Conservation (phyloP, 805 yeast genomes). For the Diddensiella transvaalensis region DNA sequence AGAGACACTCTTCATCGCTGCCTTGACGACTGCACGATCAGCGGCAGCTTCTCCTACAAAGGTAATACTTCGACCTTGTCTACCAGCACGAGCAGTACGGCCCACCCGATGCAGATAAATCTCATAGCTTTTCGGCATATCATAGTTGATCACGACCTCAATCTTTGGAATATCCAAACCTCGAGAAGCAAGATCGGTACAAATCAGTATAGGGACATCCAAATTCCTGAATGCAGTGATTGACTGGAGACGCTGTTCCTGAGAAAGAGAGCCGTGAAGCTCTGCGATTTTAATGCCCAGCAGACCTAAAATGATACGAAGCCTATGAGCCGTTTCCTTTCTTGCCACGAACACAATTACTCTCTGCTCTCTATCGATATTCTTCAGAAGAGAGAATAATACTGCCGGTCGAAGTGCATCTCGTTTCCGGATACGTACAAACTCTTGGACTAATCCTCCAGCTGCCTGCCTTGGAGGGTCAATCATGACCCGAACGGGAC, state of each 20-base stretch:
- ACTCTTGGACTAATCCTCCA: conserved; percentile 84
- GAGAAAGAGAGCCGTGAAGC: conserved; percentile 73
- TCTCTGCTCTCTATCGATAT: conserved; percentile 66
- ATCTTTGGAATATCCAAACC: conserved; percentile 99
- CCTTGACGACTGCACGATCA: conserved; percentile 88
- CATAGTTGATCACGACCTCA: conserved; percentile 89
- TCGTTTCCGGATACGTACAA: conserved; percentile 83
- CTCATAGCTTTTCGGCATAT: conserved; percentile 92
- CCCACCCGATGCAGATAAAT: conserved; percentile 96
- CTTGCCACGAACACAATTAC: conserved; percentile 88
- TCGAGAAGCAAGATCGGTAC: conserved; percentile 98
- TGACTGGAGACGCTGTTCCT: conserved; percentile 88
- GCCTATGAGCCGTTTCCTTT: conserved; percentile 83
- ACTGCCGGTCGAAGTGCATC: conserved; percentile 88
- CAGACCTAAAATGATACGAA: conserved; percentile 79
- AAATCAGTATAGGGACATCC: conserved; percentile 79
- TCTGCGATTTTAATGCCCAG: conserved; percentile 74
- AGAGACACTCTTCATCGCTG: conserved; percentile 70
- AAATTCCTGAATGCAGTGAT: conserved; percentile 79
- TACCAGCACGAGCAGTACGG: conserved; percentile 98
- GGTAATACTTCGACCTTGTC: conserved; percentile 89
- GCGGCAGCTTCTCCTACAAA: conserved; percentile 89
- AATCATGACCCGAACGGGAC: conserved; percentile 92
- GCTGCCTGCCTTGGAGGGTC: conserved; percentile 97
- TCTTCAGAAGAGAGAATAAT: conserved; percentile 64